Evolutionary conservation across 192 early-diverging fungal species (phyloP).

Genomic region (Mycoemilia scoparia): DNA sequence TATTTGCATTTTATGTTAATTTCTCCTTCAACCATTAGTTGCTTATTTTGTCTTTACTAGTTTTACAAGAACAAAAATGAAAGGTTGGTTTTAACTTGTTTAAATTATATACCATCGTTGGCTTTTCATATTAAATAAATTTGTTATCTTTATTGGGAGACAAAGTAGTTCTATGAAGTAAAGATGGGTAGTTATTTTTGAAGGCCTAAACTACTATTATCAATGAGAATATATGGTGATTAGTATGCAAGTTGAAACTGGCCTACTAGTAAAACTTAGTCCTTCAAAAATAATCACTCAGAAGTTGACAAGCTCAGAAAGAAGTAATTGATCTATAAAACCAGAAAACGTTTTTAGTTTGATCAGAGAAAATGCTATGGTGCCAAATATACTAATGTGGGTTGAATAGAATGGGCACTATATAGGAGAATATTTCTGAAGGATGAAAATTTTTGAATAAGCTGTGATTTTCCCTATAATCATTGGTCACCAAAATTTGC

Average conservation of each 20-base stretch:
- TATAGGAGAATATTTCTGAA: too few relatives aligned
- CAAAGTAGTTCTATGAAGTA: conserved; percentile 44
- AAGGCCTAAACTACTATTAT: conserved; percentile 54
- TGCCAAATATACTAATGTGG: too few relatives aligned
- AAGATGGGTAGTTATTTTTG: conserved; percentile 48
- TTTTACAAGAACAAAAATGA: not conserved
- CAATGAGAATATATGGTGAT: conserved; percentile 46
- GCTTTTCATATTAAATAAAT: conserved; percentile 22
- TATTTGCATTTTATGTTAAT: not conserved
- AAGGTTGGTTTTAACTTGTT: not conserved
- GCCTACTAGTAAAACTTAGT: conserved; percentile 40
- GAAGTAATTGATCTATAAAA: conserved; percentile 44
- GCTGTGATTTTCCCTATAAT: too few relatives aligned
- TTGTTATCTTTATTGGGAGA: conserved; percentile 35
- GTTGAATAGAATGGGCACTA: too few relatives aligned
- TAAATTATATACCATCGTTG: not conserved
- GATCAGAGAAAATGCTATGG: too few relatives aligned
- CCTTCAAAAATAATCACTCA: conserved; percentile 46
- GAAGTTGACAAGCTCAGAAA: conserved; percentile 40
- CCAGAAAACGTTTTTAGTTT: too few relatives aligned
- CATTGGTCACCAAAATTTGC: too few relatives aligned
- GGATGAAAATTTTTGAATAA: too few relatives aligned
- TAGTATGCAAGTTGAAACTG: conserved; percentile 36
- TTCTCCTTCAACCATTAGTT: not conserved
- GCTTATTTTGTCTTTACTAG: not conserved